Evolutionary conservation across 805 yeast species (phyloP).

Genomic region (Ogataea saltuana): DNA sequence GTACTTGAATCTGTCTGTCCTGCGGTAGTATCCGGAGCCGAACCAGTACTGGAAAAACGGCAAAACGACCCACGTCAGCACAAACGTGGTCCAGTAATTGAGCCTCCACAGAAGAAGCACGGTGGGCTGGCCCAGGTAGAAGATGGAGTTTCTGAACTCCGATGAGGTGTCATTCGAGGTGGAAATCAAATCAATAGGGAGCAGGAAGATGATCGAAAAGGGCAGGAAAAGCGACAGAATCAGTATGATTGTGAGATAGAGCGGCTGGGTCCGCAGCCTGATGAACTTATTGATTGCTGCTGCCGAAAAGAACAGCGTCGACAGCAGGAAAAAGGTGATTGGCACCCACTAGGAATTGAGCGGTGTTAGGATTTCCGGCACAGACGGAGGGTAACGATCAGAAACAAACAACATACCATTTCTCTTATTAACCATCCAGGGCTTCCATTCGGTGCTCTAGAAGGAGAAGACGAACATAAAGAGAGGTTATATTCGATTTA

Average conservation of each 20-base stretch:
- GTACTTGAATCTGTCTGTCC: constrained; percentile 48
- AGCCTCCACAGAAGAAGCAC: constrained; percentile 67
- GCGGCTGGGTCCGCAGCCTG: constrained; percentile 38
- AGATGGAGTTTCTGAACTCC: constrained; percentile 32
- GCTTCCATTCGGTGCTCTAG: too few species aligned
- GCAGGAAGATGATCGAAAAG: constrained; percentile 65
- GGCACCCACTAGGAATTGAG: constrained; percentile 28
- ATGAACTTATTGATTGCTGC: constrained; percentile 39
- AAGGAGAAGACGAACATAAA: too few species aligned
- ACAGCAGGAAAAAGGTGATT: constrained; percentile 24
- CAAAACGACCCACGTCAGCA: constrained; percentile 73
- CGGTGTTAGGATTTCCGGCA: constrained; percentile 1
- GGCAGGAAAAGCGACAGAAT: constrained; percentile 71
- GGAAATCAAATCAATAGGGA: constrained; percentile 74
- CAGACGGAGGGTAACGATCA: too few species aligned
- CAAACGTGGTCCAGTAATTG: constrained; percentile 78
- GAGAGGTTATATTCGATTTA: too few species aligned
- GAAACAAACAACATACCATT: neutral
- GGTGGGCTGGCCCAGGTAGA: constrained; percentile 46
- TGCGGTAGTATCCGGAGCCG: constrained; percentile 64
- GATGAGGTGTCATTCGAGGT: constrained; percentile 40
- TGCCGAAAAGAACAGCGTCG: constrained; percentile 35
- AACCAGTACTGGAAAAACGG: constrained; percentile 76
- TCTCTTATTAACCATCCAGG: neutral
- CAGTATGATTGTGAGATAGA: constrained; percentile 47